Conservation (phyloP, 495 filamentous ascomycete genomes). For the Penicillium desertorum region DNA sequence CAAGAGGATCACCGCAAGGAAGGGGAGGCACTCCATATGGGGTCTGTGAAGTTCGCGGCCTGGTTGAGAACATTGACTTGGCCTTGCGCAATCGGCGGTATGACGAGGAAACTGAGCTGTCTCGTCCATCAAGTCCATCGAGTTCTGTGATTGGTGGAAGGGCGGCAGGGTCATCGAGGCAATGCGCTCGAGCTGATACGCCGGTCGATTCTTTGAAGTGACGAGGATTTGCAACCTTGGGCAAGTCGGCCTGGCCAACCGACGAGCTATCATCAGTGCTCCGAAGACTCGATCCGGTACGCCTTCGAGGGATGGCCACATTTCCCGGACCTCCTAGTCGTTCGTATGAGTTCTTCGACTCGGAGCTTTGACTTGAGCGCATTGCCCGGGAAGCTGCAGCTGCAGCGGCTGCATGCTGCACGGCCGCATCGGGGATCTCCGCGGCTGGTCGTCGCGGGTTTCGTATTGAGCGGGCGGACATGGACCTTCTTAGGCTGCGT, state of each 20-base stretch:
- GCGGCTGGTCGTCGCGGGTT: constrained; percentile 31
- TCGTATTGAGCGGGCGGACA: constrained; percentile 61
- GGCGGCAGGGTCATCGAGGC: constrained; percentile 19
- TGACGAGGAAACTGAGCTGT: constrained; percentile 67
- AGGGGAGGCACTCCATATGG: constrained; percentile 24
- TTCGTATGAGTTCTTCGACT: constrained; percentile 34
- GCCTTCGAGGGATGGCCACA: constrained; percentile 40
- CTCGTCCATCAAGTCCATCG: constrained; percentile 55
- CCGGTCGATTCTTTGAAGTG: constrained; percentile 2
- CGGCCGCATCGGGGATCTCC: constrained; percentile 55
- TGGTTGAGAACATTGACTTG: constrained; percentile 66
- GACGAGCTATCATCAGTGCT: constrained; percentile 14
- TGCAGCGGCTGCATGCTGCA: constrained; percentile 54
- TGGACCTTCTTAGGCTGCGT: constrained; percentile 55
- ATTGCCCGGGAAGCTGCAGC: constrained; percentile 69
- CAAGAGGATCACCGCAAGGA: constrained; percentile 12
- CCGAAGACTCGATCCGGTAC: constrained; percentile 19
- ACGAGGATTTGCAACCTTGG: constrained; percentile 8
- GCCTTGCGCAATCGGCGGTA: constrained; percentile 72
- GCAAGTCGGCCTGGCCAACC: neutral
- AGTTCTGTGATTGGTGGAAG: constrained; percentile 41
- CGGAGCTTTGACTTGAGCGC: constrained; percentile 51
- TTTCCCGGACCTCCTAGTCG: constrained; percentile 37
- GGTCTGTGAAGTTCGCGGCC: constrained; percentile 39
- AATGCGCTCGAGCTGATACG: constrained; percentile 9